phyloP scores from a whole-genome alignment of 2,329 filamentous ascomycete genomes.

The Trichoderma sp. region DNA sequence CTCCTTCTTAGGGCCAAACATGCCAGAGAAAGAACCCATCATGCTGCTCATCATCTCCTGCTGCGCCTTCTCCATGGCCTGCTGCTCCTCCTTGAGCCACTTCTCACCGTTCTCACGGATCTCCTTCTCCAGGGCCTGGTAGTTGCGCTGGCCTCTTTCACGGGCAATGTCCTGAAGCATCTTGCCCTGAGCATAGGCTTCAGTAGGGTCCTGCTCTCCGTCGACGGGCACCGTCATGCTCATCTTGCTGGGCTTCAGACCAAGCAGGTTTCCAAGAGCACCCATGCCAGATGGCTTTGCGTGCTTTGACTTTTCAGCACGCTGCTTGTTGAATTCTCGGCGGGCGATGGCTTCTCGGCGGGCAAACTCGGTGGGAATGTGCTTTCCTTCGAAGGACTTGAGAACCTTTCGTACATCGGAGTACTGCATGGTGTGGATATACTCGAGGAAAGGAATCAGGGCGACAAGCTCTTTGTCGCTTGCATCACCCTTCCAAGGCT shows the following conservation, averaged over 20 bases:
- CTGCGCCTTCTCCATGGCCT: conserved; percentile 82
- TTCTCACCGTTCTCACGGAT: conserved; percentile 92
- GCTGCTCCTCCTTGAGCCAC: conserved; percentile 93
- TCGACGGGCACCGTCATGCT: conserved; percentile 61
- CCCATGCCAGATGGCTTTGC: conserved; percentile 66
- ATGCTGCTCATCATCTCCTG: conserved; percentile 91
- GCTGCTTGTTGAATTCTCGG: conserved; percentile 78
- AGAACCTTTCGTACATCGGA: conserved; percentile 83
- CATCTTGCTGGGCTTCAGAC: conserved; percentile 71
- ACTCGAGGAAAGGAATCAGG: conserved; percentile 95
- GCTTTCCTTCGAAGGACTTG: conserved; percentile 83
- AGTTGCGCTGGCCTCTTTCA: conserved; percentile 87
- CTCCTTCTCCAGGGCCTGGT: conserved; percentile 84
- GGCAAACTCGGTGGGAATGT: conserved; percentile 89
- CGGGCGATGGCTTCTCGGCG: conserved; percentile 83
- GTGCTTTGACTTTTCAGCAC: conserved; percentile 63
- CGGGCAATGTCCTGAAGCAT: conserved; percentile 95
- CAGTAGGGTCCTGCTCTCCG: conserved; percentile 69
- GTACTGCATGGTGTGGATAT: conserved; percentile 91
- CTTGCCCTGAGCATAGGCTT: conserved; percentile 88
- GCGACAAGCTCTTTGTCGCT: conserved; percentile 84
- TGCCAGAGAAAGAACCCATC: conserved; percentile 68
- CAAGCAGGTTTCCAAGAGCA: conserved; percentile 70
- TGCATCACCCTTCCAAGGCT: conserved; percentile 84
- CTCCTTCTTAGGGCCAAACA: conserved; percentile 30